Base-by-base conservation (phyloP, 768 basidiomycete species). In the Pleurotus ostreatus region DNA sequence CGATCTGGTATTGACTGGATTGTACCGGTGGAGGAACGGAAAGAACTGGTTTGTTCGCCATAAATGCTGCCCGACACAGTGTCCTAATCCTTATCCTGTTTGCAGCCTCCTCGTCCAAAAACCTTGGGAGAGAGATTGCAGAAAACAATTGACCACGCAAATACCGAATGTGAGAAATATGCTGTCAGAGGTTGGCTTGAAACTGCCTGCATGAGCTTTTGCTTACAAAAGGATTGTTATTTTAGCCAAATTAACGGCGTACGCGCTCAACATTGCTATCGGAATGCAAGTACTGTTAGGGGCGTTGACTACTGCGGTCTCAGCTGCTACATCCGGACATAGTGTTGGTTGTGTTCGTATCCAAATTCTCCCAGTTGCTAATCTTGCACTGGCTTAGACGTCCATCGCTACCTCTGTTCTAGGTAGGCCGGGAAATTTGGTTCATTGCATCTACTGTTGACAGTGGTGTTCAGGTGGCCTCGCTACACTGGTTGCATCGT, bases 401-500 rank as follows among this genome's bases (percentile, higher is more conserved):
- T 70, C 72, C 11, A 57, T 75, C 3, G 62, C 63, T 56, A 74
- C 74, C 9, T 66, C 72, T 20, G 61, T 76, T 25, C 66, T 76
- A 34, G 76, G 74, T 76, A 61, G 1, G 43, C 5, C 57, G 3
- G 6, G 15, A 34, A 66, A 30, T 9, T 59, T 13, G 18, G 39
- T 53, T 39, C 25, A 9, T 40, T 37, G 55, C 37, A 34, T 25
- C 46, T 13, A 13, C 23, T 37, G 23, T 6, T 12, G 38, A 44
- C 18, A 25, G 40, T 44, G 43, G 51, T 56, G 38, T 13, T 9
- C 20, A 83, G 85, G 89, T 30, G 88, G 83, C n/a, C 56, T 86
- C 9, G 68, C 87, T 3, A 91, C 88, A 0, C 18, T 89, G 16
- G 78, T 85, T 12, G 87, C 88, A 15, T 85, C 87, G 1, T 90